Evolutionary conservation across 768 basidiomycete genomes (phyloP), one percentile per base, ranked within the genome.

Genomic region (Hericium erinaceus): DNA sequence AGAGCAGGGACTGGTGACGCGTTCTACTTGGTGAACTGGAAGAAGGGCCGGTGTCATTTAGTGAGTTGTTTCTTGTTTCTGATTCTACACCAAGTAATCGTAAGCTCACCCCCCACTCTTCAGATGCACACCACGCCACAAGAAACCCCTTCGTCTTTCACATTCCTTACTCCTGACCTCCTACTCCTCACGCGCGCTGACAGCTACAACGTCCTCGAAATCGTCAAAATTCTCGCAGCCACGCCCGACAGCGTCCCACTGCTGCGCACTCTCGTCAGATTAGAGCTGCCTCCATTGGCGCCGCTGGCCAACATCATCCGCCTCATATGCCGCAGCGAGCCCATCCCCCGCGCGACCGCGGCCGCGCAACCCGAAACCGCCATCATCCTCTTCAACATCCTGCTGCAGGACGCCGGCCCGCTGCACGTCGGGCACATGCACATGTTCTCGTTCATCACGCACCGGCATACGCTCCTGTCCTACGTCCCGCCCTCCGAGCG

Each of bases 281-380:
- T 68, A n/a, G 54, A 52, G 33, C 61, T 68, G 20, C 67, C 67
- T 11, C 39, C 57, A 1, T 57, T 67, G 10, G 26, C 50, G 13
- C 39, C 39, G 6, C 48, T 39, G 13, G 60, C 64, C 10, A 39
- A 62, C 4, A 58, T 65, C 40, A 39, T 64, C 48, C 61, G 64
- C 38, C 62, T 69, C 56, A 61, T 58, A 8, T 70, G 69, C 39
- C 65, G 69, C 26, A 62, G 63, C 46, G 69, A 70, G 53, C 69
- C 69, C 4, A 69, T 65, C 52, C 65, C 60, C 15, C 49, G 54
- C 12, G 39, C 33, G 16, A 26, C 62, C 4, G 41, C 44, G 6
- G 46, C 46, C 12, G 48, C 26, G 28, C 59, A 41, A 3, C 33
- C 69, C 1, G 58, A 44, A 15, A 41, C 56, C 39, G 67, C 69